Percentiles rank a stretch among this genome's conserved stretches.
Conservation (phyloP, 768 basidiomycete species). For the Chalciporus sphaerocephalus region DNA sequence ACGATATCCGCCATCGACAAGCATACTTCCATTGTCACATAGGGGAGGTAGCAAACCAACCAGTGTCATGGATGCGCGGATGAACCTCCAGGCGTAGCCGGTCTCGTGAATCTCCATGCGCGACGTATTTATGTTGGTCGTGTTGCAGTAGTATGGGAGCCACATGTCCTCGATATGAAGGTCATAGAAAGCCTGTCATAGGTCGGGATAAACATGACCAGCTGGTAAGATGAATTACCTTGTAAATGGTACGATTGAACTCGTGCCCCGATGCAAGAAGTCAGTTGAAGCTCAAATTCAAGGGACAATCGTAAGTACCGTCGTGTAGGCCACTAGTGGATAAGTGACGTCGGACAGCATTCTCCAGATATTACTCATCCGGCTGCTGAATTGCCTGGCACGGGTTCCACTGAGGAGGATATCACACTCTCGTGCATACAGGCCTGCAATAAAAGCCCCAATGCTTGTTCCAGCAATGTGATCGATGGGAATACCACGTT, state of each 20-base stretch:
- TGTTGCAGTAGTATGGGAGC: slow-evolving; percentile 97
- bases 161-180: slow-evolving; percentile 98
- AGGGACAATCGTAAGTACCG: slow-evolving; percentile 40
- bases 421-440: slow-evolving; percentile 94
- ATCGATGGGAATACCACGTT: slow-evolving; percentile 90
- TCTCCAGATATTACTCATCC: slow-evolving; percentile 94
- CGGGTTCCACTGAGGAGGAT: slow-evolving; percentile 79
- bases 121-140: slow-evolving; percentile 94
- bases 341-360: slow-evolving; percentile 88
- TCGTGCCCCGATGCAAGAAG: slow-evolving; percentile 69
- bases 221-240: slow-evolving; percentile 40
- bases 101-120: slow-evolving; percentile 97
- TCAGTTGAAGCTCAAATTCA: background rate
- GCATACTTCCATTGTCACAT: slow-evolving; percentile 88
- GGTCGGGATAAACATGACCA: slow-evolving; percentile 6
- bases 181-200: slow-evolving; percentile 76
- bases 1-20: slow-evolving; percentile 90
- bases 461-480: slow-evolving; percentile 94
- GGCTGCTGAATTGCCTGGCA: slow-evolving; percentile 84
- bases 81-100: slow-evolving; percentile 97
- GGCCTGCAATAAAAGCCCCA: slow-evolving; percentile 85
- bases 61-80: slow-evolving; percentile 95
- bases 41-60: slow-evolving; percentile 93
- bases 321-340: slow-evolving; percentile 73
- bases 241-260: slow-evolving; percentile 93